These are phyloP conservation scores for Lepidopterella palustris DNA, from an alignment of 495 filamentous ascomycete genomes.

Conservation along the genomic window DNA sequence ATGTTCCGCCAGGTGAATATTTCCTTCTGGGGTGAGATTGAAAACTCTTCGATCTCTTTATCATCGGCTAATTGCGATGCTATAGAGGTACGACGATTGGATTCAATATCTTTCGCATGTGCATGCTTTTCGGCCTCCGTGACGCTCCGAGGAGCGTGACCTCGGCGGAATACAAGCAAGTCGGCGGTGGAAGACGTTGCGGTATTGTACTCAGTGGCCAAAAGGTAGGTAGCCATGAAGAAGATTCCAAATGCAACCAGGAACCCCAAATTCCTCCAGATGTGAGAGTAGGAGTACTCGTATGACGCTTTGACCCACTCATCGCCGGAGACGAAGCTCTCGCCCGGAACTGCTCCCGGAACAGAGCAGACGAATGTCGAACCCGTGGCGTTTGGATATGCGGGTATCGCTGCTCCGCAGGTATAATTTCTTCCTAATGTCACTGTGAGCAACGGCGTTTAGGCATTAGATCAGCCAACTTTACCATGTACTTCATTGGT, in stretches of 20 bases:
- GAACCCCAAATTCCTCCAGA: conserved; percentile 66
- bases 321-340: conserved; percentile 43
- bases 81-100: too few relatives aligned
- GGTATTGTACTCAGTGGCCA: conserved; percentile 64
- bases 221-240: conserved; percentile 59
- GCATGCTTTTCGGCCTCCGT: too few relatives aligned
- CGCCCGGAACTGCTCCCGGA: conserved; percentile 50
- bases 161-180: conserved; percentile 52
- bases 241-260: conserved; percentile 59
- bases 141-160: conserved; percentile 52
- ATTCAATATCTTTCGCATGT: too few relatives aligned
- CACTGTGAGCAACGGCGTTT: too few relatives aligned
- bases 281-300: conserved; percentile 50
- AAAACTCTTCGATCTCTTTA: conserved; percentile 41
- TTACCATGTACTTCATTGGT: conserved; percentile 56
- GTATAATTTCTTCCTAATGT: conserved; percentile 43
- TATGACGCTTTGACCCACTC: conserved; percentile 50
- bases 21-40: conserved; percentile 38
- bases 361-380: conserved; percentile 38
- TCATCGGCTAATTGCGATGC: too few relatives aligned
- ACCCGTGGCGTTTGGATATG: neutral
- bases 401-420: neutral
- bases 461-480: too few relatives aligned
- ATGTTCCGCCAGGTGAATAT: conserved; percentile 77
- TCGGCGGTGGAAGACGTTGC: conserved; percentile 76